Base-by-base conservation (phyloP, 805 yeast species). In the Candida chilensis region DNA sequence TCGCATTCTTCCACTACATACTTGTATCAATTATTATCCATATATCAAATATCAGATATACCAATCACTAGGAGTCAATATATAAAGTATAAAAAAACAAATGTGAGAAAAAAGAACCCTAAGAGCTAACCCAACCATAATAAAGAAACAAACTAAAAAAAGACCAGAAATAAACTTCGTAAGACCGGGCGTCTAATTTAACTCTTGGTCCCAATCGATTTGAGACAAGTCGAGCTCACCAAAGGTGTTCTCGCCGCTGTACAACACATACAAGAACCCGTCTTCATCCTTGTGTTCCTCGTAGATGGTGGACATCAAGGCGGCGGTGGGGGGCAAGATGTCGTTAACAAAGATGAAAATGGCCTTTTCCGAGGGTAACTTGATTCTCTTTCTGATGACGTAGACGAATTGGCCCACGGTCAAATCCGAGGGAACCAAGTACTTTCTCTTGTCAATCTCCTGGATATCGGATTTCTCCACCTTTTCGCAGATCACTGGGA, bases 381-480 rank as follows among this genome's bases (percentile, higher is more conserved):
- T 83, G 57, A 92, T 88, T 56, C 98, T 80, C 63, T 90, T 88
- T 60, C 98, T 79, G 45, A 92, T 86, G 37, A 92, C 98, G 51
- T 92, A 92, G 27, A 92, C 98, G 62, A 92, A 90, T 59, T 92
- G 98, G 26, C 98, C 98, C 36, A 92, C 95, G 0, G 96, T 86
- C 46, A 92, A 71, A 53, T 92, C 98, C 17, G 88, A 78, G 5
- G 98, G 98, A 8, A 92, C 98, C 41, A 92, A 70, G 53, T 92
- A 92, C 64, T 92, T 92, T 57, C 95, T 82, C 71, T 92, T 92
- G 58, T 92, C 99, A 50, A 92, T 88, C 42, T 87, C 92, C 28
- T 94, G 94, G 40, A 92, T 83, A 52, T 92, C 96, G 20, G 94
- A 80, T 60, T 90, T 90, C 60, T 88, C 97, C 24, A 88, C 96